These are phyloP conservation scores for Wickerhamomyces mucosus DNA, from an alignment of 805 yeast genomes.

Conservation along the genomic window DNA sequence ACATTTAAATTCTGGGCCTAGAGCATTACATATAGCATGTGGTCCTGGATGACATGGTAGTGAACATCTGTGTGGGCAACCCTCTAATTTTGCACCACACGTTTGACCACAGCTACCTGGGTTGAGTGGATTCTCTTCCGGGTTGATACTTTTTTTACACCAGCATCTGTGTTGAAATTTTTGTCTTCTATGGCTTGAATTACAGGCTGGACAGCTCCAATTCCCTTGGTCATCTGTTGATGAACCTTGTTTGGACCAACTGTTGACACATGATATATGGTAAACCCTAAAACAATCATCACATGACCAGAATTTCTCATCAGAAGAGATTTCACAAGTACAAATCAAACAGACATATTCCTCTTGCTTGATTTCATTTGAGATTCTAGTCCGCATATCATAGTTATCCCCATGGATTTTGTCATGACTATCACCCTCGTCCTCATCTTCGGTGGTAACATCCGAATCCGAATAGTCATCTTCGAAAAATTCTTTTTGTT, in stretches of 20 bases:
- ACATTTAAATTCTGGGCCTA: conserved; percentile 64
- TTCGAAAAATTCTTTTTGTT: not conserved
- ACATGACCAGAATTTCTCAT: conserved; percentile 74
- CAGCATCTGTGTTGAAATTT: conserved; percentile 67
- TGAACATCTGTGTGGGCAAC: conserved; percentile 69
- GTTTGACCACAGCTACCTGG: conserved; percentile 91
- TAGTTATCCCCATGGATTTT: conserved; percentile 15
- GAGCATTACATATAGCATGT: conserved; percentile 71
- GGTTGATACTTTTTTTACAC: conserved; percentile 77
- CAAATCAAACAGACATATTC: conserved; percentile 81
- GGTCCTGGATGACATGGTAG: conserved; percentile 84
- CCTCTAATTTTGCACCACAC: conserved; percentile 46
- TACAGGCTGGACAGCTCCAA: conserved; percentile 89
- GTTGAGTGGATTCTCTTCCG: conserved; percentile 42
- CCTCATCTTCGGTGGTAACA: not conserved
- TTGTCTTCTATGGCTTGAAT: conserved; percentile 33
- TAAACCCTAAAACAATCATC: conserved; percentile 69
- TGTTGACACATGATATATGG: conserved; percentile 73
- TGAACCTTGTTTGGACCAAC: conserved; percentile 78
- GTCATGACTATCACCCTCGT: conserved; percentile 11
- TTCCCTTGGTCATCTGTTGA: conserved; percentile 47
- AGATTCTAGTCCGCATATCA: conserved; percentile 26
- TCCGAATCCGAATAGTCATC: conserved; percentile 3
- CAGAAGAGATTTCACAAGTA: conserved; percentile 65
- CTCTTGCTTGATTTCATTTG: conserved; percentile 55